Conservation (phyloP, 352 stramenopile genomes). For the Globisporangium orthogonon region DNA sequence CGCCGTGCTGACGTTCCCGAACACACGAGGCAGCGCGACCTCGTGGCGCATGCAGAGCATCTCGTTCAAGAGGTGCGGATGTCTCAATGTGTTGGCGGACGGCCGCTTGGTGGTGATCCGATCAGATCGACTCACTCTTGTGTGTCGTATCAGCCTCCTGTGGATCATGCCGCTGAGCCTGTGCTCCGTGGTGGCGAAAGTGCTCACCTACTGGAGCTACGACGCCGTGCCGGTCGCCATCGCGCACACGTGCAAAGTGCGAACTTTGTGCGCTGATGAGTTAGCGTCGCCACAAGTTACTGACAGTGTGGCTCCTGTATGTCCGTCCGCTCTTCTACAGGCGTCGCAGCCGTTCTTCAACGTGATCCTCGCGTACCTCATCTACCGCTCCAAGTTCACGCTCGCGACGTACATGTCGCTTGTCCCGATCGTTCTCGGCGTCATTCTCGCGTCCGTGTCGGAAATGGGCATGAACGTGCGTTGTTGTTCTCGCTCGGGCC, state of each 20-base stretch:
- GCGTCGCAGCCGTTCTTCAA: constrained; percentile 86
- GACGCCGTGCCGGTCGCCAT: constrained; percentile 78
- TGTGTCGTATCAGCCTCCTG: constrained; percentile 32
- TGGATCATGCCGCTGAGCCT: constrained; percentile 79
- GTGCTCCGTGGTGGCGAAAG: constrained; percentile 73
- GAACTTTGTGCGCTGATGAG: neutral
- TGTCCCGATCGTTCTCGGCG: constrained; percentile 74
- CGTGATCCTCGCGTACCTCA: constrained; percentile 66
- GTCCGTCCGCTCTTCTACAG: constrained; percentile 7
- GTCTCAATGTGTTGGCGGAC: neutral
- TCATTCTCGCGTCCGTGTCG: constrained; percentile 78
- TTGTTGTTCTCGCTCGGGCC: neutral
- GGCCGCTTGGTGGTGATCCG: neutral
- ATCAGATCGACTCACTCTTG: neutral
- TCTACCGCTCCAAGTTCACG: constrained; percentile 73
- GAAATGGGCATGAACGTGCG: constrained; percentile 80
- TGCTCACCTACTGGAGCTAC: constrained; percentile 87
- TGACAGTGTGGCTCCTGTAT: neutral
- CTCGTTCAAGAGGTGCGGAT: constrained; percentile 27
- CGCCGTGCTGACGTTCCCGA: constrained; percentile 68
- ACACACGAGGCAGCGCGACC: constrained; percentile 24
- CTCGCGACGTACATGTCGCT: constrained; percentile 71
- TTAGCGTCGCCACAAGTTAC: no score
- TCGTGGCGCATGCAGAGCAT: constrained; percentile 64
- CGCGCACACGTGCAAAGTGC: constrained; percentile 77